phyloP scores from a whole-genome alignment of 2,329 filamentous ascomycete genomes.

The Epichloe uncinata region DNA sequence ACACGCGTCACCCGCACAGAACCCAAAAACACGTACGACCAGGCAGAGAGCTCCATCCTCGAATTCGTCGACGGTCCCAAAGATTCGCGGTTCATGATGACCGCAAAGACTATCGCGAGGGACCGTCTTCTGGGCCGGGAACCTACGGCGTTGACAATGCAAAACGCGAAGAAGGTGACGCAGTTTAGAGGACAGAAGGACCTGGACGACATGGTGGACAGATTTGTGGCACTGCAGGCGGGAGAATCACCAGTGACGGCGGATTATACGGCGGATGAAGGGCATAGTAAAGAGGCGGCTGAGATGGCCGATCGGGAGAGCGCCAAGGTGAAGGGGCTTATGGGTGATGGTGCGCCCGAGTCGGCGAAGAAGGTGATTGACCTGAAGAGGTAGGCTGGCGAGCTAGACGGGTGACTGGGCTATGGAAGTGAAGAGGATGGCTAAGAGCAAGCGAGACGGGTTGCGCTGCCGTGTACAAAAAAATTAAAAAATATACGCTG shows the following conservation, averaged over 20 bases:
- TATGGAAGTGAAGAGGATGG: not conserved
- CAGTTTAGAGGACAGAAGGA: constrained; percentile 56
- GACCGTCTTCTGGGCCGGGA: constrained; percentile 40
- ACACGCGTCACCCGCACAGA: constrained; percentile 89
- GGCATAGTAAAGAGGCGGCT: constrained; percentile 10
- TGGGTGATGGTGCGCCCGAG: constrained; percentile 17
- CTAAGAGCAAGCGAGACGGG: not conserved
- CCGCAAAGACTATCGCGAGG: constrained; percentile 67
- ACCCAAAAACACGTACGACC: constrained; percentile 68
- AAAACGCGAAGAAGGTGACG: constrained; percentile 77
- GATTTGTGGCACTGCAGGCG: constrained; percentile 19
- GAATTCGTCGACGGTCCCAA: constrained; percentile 89
- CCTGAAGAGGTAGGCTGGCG: not conserved
- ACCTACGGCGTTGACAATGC: constrained; percentile 57
- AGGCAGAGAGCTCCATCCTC: constrained; percentile 79
- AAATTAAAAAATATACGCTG: not conserved
- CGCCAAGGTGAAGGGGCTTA: constrained; percentile 20
- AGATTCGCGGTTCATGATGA: constrained; percentile 91
- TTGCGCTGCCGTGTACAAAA: not conserved
- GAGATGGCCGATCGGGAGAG: constrained; percentile 16
- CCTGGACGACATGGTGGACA: constrained; percentile 51
- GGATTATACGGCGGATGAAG: constrained; percentile 1
- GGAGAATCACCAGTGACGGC: constrained; percentile 5
- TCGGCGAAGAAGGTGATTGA: constrained; percentile 8
- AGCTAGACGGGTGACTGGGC: not conserved